Percentiles rank a stretch among this genome's conserved stretches.
These are phyloP conservation scores for Pichia sp. DNA, from an alignment of 1,139 yeast species.

Conservation along the genomic window DNA sequence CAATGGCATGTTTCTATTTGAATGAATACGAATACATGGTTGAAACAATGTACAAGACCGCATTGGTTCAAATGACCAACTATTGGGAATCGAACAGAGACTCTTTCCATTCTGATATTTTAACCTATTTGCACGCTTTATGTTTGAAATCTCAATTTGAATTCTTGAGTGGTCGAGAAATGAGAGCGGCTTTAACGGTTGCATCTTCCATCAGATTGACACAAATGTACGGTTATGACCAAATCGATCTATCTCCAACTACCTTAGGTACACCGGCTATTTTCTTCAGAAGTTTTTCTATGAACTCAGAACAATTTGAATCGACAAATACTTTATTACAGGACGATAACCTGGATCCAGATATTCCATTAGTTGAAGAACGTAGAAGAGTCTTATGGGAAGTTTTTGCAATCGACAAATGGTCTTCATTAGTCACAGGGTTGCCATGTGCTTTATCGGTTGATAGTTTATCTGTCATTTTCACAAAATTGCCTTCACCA, in stretches of 20 bases:
- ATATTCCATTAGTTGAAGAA: slow-evolving; percentile 29
- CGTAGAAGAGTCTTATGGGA: slow-evolving; percentile 31
- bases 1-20: slow-evolving; percentile 19
- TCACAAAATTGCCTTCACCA: slow-evolving; percentile 31
- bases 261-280: slow-evolving; percentile 22
- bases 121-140: slow-evolving; percentile 27
- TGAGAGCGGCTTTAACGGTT: slow-evolving; percentile 29
- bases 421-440: slow-evolving; percentile 32
- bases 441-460: slow-evolving; percentile 30
- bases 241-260: slow-evolving; percentile 27
- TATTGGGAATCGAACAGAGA: slow-evolving; percentile 23
- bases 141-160: slow-evolving; percentile 27
- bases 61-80: slow-evolving; percentile 17
- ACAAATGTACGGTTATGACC: slow-evolving; percentile 31
- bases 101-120: slow-evolving; percentile 20
- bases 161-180: slow-evolving; percentile 26
- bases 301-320: slow-evolving; percentile 11
- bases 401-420: slow-evolving; percentile 29
- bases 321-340: slow-evolving; percentile 15
- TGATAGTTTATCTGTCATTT: slow-evolving; percentile 27
- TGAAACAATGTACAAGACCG: slow-evolving; percentile 21
- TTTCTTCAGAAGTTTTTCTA: slow-evolving; percentile 18
- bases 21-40: slow-evolving; percentile 22
- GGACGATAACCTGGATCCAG: slow-evolving; percentile 26
- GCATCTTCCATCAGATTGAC: slow-evolving; percentile 28